Evolutionary conservation across 768 basidiomycete genomes (phyloP).

Genomic region (Xerocomellus intermedius): DNA sequence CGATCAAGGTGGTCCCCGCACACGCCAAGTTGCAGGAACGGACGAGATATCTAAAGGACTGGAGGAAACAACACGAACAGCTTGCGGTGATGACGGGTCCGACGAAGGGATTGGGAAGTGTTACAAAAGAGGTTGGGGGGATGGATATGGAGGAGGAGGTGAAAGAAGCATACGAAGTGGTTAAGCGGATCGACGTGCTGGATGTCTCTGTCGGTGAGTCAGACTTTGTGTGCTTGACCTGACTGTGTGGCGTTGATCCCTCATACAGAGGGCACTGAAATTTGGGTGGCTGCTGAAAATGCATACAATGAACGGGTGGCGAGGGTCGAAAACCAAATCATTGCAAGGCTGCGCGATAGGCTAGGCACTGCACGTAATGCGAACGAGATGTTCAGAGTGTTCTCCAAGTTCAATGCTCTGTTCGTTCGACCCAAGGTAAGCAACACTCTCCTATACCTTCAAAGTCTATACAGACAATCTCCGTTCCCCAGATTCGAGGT

Average conservation of each 20-base stretch:
- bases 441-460: not conserved
- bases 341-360: slow-evolving; percentile 85
- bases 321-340: slow-evolving; percentile 97
- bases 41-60: slow-evolving; percentile 80
- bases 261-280: slow-evolving; percentile 85
- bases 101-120: slow-evolving; percentile 76
- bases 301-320: slow-evolving; percentile 98
- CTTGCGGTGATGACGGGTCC: slow-evolving; percentile 96
- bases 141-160: slow-evolving; percentile 99
- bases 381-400: slow-evolving; percentile 99
- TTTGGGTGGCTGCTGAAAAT: slow-evolving; percentile 96
- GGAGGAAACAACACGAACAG: slow-evolving; percentile 97
- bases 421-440: slow-evolving; percentile 93
- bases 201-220: slow-evolving; percentile 88
- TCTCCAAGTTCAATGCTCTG: slow-evolving; percentile 96
- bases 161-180: slow-evolving; percentile 92
- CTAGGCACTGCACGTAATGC: slow-evolving; percentile 95
- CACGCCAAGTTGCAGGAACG: slow-evolving; percentile 92
- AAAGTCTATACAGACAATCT: not conserved
- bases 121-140: slow-evolving; percentile 76
- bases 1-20: slow-evolving; percentile 90
- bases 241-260: not conserved
- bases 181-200: slow-evolving; percentile 94
- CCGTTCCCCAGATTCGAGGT: slow-evolving; percentile 71
- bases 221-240: not conserved